A percentile compares a stretch with the other conserved stretches of the same genome.
These are phyloP conservation scores for Daldinia decipiens DNA, from an alignment of 495 filamentous ascomycete species.

Conservation along the genomic window DNA sequence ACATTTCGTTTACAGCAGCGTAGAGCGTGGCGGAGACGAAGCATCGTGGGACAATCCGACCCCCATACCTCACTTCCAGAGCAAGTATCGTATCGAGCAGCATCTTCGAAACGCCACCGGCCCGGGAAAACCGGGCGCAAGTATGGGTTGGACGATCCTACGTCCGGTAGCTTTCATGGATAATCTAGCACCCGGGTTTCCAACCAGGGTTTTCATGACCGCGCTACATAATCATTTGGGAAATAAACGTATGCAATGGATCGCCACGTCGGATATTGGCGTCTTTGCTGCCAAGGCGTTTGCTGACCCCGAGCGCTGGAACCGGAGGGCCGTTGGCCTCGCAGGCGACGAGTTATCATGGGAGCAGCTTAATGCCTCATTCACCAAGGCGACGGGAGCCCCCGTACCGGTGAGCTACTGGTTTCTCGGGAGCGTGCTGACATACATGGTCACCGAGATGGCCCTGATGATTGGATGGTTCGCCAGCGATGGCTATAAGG, in stretches of 20 bases:
- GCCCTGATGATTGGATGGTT: conserved; percentile 60
- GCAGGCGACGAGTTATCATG: conserved; percentile 61
- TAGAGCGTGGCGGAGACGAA: conserved; percentile 72
- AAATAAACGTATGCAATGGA: conserved; percentile 63
- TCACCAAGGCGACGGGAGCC: conserved; percentile 52
- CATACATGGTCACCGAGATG: conserved; percentile 53
- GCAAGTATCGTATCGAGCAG: conserved; percentile 73
- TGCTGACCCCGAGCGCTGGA: conserved; percentile 49
- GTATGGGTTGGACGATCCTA: conserved; percentile 69
- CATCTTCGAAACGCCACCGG: conserved; percentile 59
- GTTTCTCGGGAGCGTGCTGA: conserved; percentile 53
- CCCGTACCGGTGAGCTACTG: conserved; percentile 53
- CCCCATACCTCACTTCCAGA: conserved; percentile 71
- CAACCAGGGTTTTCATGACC: conserved; percentile 68
- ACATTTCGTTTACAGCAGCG: conserved; percentile 75
- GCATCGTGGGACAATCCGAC: conserved; percentile 66
- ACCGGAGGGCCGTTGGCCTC: conserved; percentile 52
- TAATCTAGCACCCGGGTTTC: conserved; percentile 66
- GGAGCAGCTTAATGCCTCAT: conserved; percentile 50
- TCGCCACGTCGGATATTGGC: conserved; percentile 71
- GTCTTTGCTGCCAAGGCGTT: conserved; percentile 71
- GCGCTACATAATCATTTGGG: conserved; percentile 59
- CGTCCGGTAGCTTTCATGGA: conserved; percentile 77
- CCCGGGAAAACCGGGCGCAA: conserved; percentile 39
- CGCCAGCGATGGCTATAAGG: conserved; percentile 55